Percentiles rank a stretch among this genome's conserved stretches.
phyloP scores from a whole-genome alignment of 2,329 filamentous ascomycete species.

The Orbilia blumenaviensis region DNA sequence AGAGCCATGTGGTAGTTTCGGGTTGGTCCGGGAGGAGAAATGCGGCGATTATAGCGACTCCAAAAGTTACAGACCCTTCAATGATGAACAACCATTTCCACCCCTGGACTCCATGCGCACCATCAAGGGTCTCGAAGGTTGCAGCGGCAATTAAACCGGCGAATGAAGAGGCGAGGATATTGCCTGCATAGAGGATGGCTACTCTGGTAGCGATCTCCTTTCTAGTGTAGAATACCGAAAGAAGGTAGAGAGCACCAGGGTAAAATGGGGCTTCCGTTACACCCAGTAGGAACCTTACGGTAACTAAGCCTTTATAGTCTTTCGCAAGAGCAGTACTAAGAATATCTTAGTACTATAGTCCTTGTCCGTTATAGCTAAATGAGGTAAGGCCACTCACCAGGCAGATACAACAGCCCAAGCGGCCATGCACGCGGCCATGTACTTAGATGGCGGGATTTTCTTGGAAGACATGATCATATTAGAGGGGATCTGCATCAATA shows the following conservation, averaged over 20 bases:
- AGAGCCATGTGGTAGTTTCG: constrained; percentile 63
- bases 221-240: constrained; percentile 74
- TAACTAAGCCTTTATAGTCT: constrained; percentile 58
- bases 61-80: constrained; percentile 66
- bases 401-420: constrained; percentile 44
- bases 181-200: constrained; percentile 69
- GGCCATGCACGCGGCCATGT: constrained; percentile 61
- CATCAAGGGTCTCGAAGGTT: constrained; percentile 70
- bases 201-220: constrained; percentile 68
- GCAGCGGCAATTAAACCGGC: constrained; percentile 69
- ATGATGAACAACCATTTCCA: constrained; percentile 72
- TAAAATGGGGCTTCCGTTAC: constrained; percentile 65
- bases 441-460: constrained; percentile 65
- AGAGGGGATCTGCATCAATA: constrained; percentile 71
- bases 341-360: constrained; percentile 9
- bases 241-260: constrained; percentile 71
- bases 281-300: constrained; percentile 57
- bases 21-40: constrained; percentile 63
- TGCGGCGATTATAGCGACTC: constrained; percentile 62
- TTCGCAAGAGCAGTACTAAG: constrained; percentile 57
- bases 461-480: constrained; percentile 67
- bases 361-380: background rate
- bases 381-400: constrained; percentile 12
- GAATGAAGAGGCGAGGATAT: constrained; percentile 70
- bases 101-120: constrained; percentile 66